These are phyloP conservation scores for Aspergillus pseudoglaucus DNA, from an alignment of 2,329 filamentous ascomycete species.

Conservation along the genomic window DNA sequence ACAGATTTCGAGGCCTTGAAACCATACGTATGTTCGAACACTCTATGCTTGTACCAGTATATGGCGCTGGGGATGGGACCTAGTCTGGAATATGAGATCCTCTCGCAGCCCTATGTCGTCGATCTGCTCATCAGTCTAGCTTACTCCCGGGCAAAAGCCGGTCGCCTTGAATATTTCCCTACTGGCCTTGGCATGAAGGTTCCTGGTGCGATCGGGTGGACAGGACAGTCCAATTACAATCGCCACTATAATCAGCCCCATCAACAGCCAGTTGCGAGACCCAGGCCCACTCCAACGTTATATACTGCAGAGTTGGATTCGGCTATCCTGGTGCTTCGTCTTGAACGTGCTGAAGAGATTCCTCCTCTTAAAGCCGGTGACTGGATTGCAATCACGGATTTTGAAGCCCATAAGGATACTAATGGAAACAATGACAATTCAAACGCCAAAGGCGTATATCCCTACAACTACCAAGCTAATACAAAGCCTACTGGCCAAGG, in stretches of 20 bases:
- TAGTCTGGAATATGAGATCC: constrained; percentile 76
- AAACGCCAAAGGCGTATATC: neutral
- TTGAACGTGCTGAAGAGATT: constrained; percentile 12
- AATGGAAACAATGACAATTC: neutral
- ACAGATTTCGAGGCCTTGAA: constrained; percentile 52
- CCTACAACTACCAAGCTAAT: too few species aligned
- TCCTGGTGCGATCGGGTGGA: constrained; percentile 25
- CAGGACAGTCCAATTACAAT: neutral
- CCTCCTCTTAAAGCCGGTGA: constrained; percentile 42
- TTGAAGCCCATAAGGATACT: too few species aligned
- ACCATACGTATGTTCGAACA: constrained; percentile 65
- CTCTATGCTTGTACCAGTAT: constrained; percentile 80
- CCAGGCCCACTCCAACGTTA: too few species aligned
- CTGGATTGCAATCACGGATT: constrained; percentile 44
- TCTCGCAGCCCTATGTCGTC: constrained; percentile 71
- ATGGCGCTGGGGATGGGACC: constrained; percentile 79
- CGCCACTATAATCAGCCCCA: neutral
- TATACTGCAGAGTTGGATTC: constrained; percentile 5
- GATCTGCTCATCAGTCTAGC: constrained; percentile 81
- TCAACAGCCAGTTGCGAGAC: too few species aligned
- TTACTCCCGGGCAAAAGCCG: constrained; percentile 50
- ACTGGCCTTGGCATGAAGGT: constrained; percentile 51
- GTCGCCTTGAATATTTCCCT: constrained; percentile 48
- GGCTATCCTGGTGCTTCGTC: constrained; percentile 37
- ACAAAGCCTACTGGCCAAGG: neutral